Evolutionary conservation across 1,284 basidiomycete species (phyloP).

Genomic region (Tilletia caries): DNA sequence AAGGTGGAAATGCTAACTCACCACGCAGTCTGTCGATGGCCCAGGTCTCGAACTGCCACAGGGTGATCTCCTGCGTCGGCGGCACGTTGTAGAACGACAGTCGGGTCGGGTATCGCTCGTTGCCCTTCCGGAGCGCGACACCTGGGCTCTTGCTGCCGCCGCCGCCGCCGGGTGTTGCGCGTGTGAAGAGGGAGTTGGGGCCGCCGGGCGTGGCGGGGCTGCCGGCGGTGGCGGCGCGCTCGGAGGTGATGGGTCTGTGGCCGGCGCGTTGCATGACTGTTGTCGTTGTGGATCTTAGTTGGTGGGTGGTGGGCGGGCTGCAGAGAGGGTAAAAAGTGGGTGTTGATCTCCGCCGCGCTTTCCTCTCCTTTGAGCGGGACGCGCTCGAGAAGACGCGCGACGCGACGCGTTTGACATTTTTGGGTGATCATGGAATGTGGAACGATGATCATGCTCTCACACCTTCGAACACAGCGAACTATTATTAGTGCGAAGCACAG

Average conservation of each 20-base stretch:
- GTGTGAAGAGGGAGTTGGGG: background rate
- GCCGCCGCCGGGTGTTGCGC: background rate
- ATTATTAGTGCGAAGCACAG: too few species aligned
- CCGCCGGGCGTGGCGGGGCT: background rate
- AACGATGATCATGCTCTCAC: too few species aligned
- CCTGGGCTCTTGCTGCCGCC: too few species aligned
- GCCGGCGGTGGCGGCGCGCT: slow-evolving; percentile 8
- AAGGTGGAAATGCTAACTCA: slow-evolving; percentile 19
- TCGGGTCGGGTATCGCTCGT: slow-evolving; percentile 33
- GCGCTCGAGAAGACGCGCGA: too few species aligned
- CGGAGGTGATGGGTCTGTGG: background rate
- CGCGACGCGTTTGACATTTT: too few species aligned
- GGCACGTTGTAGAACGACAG: slow-evolving; percentile 69
- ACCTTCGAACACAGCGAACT: too few species aligned
- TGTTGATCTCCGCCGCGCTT: background rate
- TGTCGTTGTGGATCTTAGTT: background rate
- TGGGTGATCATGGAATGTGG: too few species aligned
- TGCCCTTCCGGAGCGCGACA: background rate
- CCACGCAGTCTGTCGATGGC: slow-evolving; percentile 79
- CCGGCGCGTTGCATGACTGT: slow-evolving; percentile 14
- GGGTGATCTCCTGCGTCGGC: slow-evolving; percentile 81
- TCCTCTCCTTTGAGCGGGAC: too few species aligned
- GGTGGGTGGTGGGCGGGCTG: background rate
- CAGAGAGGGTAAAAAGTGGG: background rate
- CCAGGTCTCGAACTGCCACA: slow-evolving; percentile 92